These are phyloP conservation scores for Fusarium chuoi DNA, from an alignment of 2,329 filamentous ascomycete genomes.

Conservation along the genomic window DNA sequence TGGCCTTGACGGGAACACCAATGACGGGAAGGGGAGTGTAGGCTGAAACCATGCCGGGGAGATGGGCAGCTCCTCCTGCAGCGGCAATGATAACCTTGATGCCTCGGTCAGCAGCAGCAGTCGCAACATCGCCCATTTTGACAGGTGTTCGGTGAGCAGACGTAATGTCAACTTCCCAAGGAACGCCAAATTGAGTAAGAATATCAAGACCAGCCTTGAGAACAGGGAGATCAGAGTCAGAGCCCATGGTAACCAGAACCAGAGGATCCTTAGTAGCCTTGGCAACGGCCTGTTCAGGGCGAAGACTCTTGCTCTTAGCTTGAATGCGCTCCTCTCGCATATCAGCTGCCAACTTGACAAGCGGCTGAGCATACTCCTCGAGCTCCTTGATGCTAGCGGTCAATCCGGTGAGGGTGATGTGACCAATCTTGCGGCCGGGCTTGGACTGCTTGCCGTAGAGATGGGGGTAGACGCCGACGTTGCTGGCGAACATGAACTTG, in stretches of 20 bases:
- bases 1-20: conserved; percentile 80
- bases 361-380: conserved; percentile 67
- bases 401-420: conserved; percentile 84
- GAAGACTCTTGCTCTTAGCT: conserved; percentile 52
- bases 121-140: conserved; percentile 75
- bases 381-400: conserved; percentile 68
- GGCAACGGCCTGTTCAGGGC: conserved; percentile 43
- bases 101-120: conserved; percentile 69
- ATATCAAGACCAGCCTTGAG: conserved; percentile 74
- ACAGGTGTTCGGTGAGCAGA: conserved; percentile 81
- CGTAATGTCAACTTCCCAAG: conserved; percentile 78
- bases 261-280: conserved; percentile 55
- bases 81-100: conserved; percentile 81
- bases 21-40: conserved; percentile 79
- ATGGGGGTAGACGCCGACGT: conserved; percentile 72
- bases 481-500: conserved; percentile 54
- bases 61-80: conserved; percentile 77
- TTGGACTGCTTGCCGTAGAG: conserved; percentile 93
- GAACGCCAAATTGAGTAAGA: conserved; percentile 75
- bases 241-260: conserved; percentile 86
- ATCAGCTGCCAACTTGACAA: conserved; percentile 72
- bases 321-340: conserved; percentile 67
- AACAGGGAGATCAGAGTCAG: conserved; percentile 78
- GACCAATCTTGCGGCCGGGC: conserved; percentile 92
- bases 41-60: conserved; percentile 80